Evolutionary conservation across 768 basidiomycete genomes (phyloP).

Genomic region (Trametes sanguinea): DNA sequence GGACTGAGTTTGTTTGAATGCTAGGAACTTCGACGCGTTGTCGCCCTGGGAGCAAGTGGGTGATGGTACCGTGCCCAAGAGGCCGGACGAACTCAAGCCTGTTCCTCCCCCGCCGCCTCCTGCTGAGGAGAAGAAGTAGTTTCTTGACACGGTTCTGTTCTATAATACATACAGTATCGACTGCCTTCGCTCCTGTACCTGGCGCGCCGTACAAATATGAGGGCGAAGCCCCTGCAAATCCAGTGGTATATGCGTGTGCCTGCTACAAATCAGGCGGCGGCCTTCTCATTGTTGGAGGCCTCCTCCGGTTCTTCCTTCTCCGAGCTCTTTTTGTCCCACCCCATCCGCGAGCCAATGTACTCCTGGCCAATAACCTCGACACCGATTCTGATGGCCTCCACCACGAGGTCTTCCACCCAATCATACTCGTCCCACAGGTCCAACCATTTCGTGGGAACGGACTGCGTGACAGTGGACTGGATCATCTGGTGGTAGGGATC

Average conservation of each 20-base stretch:
- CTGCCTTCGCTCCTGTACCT: neutral
- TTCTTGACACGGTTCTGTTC: conserved; percentile 15
- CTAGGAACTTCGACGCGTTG: conserved; percentile 88
- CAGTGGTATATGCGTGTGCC: conserved; percentile 9
- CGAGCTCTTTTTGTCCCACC: conserved; percentile 52
- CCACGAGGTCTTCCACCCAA: conserved; percentile 96
- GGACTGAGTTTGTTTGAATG: conserved; percentile 9
- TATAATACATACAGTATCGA: conserved; percentile 20
- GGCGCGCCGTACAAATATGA: neutral
- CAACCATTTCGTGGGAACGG: conserved; percentile 83
- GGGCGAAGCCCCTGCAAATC: neutral
- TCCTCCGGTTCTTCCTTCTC: conserved; percentile 16
- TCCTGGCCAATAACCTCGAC: conserved; percentile 93
- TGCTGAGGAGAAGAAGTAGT: conserved; percentile 79
- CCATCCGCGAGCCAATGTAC: conserved; percentile 84
- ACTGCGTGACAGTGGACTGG: conserved; percentile 80
- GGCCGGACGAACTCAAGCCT: conserved; percentile 75
- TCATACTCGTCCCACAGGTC: conserved; percentile 88
- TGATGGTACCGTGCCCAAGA: conserved; percentile 51
- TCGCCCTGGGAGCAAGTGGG: conserved; percentile 98
- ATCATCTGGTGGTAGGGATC: conserved; percentile 82
- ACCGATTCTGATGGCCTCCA: conserved; percentile 80
- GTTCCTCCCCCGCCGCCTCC: conserved; percentile 74
- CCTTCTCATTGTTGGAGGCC: conserved; percentile 17
- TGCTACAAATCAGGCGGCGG: conserved; percentile 7